These are phyloP conservation scores for Epichloe coenophiala DNA, from an alignment of 2,329 filamentous ascomycete genomes.

Conservation along the genomic window DNA sequence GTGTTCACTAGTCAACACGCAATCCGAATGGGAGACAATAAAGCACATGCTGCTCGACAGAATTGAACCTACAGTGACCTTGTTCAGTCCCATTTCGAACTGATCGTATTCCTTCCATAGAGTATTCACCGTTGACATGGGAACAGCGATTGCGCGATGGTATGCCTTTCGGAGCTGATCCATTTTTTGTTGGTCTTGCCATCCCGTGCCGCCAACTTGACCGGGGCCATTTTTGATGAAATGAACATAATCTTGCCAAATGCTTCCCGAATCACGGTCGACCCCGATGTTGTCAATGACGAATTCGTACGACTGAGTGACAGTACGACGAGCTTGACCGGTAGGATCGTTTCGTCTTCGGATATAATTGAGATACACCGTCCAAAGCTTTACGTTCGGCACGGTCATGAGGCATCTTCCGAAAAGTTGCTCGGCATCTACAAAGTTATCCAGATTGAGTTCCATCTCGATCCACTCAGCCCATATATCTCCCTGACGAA, in stretches of 20 bases:
- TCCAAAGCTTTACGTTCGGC: conserved; percentile 79
- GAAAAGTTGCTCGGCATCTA: conserved; percentile 72
- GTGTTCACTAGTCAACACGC: background rate
- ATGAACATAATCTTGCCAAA: conserved; percentile 92
- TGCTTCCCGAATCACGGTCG: conserved; percentile 75
- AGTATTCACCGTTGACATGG: conserved; percentile 67
- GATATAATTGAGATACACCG: conserved; percentile 88
- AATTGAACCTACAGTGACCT: conserved; percentile 57
- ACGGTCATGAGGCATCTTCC: conserved; percentile 64
- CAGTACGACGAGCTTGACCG: conserved; percentile 62
- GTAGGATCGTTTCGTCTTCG: conserved; percentile 75
- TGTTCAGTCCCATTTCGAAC: conserved; percentile 90
- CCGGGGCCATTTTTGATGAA: conserved; percentile 86
- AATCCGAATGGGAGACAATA: background rate
- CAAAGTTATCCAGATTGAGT: conserved; percentile 70
- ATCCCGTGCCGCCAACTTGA: conserved; percentile 67
- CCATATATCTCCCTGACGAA: conserved; percentile 76
- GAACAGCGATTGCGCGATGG: conserved; percentile 76
- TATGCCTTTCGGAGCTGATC: conserved; percentile 85
- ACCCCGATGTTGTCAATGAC: conserved; percentile 81
- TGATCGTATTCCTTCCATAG: conserved; percentile 97
- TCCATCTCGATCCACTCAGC: conserved; percentile 82
- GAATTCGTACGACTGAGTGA: conserved; percentile 83
- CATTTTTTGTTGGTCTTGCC: conserved; percentile 99
- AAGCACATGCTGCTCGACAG: too few species aligned